Evolutionary conservation across 441 rosid species (phyloP).

Genomic region (Gossypium laxum): DNA sequence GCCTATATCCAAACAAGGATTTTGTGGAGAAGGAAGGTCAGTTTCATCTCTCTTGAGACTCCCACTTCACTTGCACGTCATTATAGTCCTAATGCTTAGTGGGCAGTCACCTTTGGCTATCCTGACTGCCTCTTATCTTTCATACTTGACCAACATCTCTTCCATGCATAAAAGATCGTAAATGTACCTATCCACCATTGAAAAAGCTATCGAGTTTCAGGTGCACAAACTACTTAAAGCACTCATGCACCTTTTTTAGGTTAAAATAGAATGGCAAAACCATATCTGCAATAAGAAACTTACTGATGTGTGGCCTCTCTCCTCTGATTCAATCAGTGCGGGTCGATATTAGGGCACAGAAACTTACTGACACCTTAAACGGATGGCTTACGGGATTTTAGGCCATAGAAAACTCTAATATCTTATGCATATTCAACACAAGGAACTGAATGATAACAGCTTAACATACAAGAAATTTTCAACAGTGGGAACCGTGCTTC

Average conservation of each 20-base stretch:
- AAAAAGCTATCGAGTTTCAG: neutral
- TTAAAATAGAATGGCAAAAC: neutral
- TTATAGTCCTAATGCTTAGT: neutral
- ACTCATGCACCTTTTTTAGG: neutral
- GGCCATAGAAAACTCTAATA: neutral
- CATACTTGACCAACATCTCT: constrained; percentile 29
- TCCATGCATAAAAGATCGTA: constrained; percentile 9
- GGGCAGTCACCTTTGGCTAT: constrained; percentile 29
- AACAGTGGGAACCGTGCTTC: neutral
- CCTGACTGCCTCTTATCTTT: constrained; percentile 28
- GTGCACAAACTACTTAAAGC: neutral
- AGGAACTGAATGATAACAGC: neutral
- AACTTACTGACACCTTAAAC: neutral
- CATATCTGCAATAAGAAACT: neutral
- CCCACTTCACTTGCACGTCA: neutral
- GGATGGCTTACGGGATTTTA: neutral
- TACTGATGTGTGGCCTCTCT: neutral
- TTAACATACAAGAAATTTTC: neutral
- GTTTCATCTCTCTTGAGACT: neutral
- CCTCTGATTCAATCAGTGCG: neutral
- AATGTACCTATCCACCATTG: neutral
- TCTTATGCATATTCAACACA: neutral
- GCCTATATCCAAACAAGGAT: constrained; percentile 24
- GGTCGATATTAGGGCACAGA: neutral
- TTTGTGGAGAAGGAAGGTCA: neutral